phyloP scores from a whole-genome alignment of 352 stramenopile genomes.

The Globisporangium paddicum region DNA sequence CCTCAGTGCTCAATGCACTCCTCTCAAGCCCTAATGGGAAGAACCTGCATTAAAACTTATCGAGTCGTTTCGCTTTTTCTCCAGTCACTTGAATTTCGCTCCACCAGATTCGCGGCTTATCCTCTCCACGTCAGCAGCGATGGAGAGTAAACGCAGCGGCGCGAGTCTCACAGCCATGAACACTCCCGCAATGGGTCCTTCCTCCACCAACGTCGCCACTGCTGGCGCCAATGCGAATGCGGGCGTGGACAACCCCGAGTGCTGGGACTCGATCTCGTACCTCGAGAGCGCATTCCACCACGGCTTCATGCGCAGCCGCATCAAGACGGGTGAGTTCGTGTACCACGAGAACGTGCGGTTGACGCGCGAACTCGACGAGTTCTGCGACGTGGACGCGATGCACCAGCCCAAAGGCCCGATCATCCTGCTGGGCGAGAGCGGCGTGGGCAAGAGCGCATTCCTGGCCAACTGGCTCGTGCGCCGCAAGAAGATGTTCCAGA shows the following conservation, averaged over 20 bases:
- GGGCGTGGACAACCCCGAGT: slow-evolving; percentile 36
- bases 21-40: no score
- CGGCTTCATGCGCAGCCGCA: slow-evolving; percentile 69
- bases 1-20: no score
- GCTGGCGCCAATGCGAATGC: neutral
- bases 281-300: slow-evolving; percentile 79
- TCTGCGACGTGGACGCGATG: slow-evolving; percentile 84
- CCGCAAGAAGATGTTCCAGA: slow-evolving; percentile 83
- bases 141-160: slow-evolving; percentile 3
- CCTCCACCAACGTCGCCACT: neutral
- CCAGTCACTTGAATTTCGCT: no score
- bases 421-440: slow-evolving; percentile 68
- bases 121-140: neutral
- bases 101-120: no score
- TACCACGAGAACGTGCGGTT: slow-evolving; percentile 65
- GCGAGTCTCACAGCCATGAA: neutral
- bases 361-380: slow-evolving; percentile 69
- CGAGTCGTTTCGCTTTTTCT: no score
- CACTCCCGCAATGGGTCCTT: slow-evolving; percentile 18
- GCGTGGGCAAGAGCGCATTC: slow-evolving; percentile 71
- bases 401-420: slow-evolving; percentile 71
- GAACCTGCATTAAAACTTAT: no score
- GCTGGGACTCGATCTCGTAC: slow-evolving; percentile 78
- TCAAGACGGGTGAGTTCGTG: slow-evolving; percentile 68
- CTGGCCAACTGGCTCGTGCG: slow-evolving; percentile 80